Evolutionary conservation across 2,329 filamentous ascomycete genomes (phyloP).

Genomic region (Chaetothyriales sp.): DNA sequence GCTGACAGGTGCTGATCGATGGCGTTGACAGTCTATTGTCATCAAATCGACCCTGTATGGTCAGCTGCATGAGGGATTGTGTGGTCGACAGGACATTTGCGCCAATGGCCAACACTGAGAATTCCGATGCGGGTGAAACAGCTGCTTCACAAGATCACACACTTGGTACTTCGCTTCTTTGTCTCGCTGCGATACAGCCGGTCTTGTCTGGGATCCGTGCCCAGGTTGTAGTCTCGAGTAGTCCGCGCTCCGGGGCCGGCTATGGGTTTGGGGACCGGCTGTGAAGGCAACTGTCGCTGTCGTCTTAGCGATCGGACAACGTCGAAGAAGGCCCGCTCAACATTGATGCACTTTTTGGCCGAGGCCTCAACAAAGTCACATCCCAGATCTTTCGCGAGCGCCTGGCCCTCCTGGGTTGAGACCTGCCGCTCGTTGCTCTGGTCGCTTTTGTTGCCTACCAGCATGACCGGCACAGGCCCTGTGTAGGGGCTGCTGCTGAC

Average conservation of each 20-base stretch:
- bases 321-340: constrained; percentile 96
- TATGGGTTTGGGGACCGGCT: constrained; percentile 15
- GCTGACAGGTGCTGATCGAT: background rate
- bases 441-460: constrained; percentile 97
- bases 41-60: background rate
- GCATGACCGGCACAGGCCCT: constrained; percentile 72
- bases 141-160: constrained; percentile 13
- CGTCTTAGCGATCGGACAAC: constrained; percentile 81
- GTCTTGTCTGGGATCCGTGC: background rate
- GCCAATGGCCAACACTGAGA: background rate
- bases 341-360: constrained; percentile 95
- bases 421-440: constrained; percentile 90
- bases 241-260: background rate
- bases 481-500: constrained; percentile 31
- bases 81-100: background rate
- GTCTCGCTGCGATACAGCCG: constrained; percentile 11
- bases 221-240: background rate
- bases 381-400: constrained; percentile 75
- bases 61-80: background rate
- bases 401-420: constrained; percentile 87
- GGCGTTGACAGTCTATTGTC: background rate
- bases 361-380: constrained; percentile 97
- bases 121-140: background rate
- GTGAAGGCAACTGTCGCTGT: constrained; percentile 46
- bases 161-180: constrained; percentile 12